Evolutionary conservation across 805 yeast genomes (phyloP), one percentile per base, ranked within the genome.

Genomic region (Grigorovia transvaalensis): DNA sequence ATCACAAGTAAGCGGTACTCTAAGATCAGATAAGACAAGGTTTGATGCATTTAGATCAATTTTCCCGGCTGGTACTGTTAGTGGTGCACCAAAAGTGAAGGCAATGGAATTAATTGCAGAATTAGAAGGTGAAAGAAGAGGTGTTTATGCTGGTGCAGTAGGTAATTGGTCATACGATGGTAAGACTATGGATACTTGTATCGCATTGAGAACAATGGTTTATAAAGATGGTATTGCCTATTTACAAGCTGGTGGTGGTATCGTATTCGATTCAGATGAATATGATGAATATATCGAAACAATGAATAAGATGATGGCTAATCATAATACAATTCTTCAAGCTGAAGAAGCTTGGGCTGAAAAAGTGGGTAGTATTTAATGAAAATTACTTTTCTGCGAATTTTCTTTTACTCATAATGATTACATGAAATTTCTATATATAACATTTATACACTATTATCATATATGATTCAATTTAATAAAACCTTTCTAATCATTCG

Each of bases 171-270:
- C 96, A 0, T 93, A 90, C 66, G 96, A 89, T 62, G 88, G 91
- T n/a, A 81, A 79, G 59, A 78, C 88, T 30, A 91, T 93, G 98
- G 95, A 93, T 65, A 93, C 98, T 1, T 93, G 99, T 71, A 93
- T 93, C 66, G 99, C 99, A 0, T 74, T 93, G 60, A 80, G 99
- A 71, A 93, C 99, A 0, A 91, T 93, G 99, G 89, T 93, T 46
- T 84, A 79, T 65, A 93, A 93, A 65, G 88, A 91, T 59, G 91
- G 90, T 27, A 74, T 79, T 50, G 97, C 96, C 0, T 91, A 89
- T 62, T 74, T 93, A 59, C 99, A 93, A 74, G 98, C 99, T 2
- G 99, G 99, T 57, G 99, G 99, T 52, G 99, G 99, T 54, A 93
- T 93, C 66, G 99, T 93, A 23, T 84, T 75, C 66, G 99, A 93